Base-by-base conservation (phyloP, 371 early-diverging fungal genomes). In the Mortierella sp. region DNA sequence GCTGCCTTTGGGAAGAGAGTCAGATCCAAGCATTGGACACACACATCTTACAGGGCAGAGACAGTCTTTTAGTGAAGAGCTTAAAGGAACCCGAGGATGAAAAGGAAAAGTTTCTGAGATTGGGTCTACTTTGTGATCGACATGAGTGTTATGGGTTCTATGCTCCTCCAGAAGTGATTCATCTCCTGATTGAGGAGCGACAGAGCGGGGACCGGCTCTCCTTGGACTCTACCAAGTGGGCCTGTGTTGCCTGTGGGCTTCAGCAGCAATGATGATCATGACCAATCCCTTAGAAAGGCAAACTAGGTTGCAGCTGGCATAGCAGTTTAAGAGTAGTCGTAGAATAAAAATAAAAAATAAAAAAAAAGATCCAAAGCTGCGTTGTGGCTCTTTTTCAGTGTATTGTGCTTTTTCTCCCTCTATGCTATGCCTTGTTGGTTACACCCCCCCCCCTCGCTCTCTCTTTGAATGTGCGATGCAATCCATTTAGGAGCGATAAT, bases 401-500 rank as follows among this genome's bases (percentile, higher is more conserved):
- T 11, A 16, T 46, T 11, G 16, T 16, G 16, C 11, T 46, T 9
- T 11, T 11, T 46, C 12, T 14, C 21, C 16, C 19, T 55, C 12
- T 55, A 16, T 3, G 19, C 53, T 53, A n/a, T 23, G n/a, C n/a
- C n/a, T n/a, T n/a, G n/a, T 14, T 53, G 4, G 4, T 23, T 12
- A 19, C 19, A n/a, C 53, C 19, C 53, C 12, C 14, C n/a, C 7
- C 55, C 26, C 28, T 4, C 16, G 28, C 11, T 9, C 55, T 56
- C 37, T 37, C 37, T 5, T 3, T 37, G 37, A 37, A 37, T 37
- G 37, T 9, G 37, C 37, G 3, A 3, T 37, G 9, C 37, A 37
- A 37, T 3, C 9, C 9, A 37, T 43, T 80, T 86, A 95, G 14
- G 94, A 92, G 46, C 95, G 92, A 77, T 95, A 95, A 64, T 93